These are phyloP conservation scores for Aspergillus funiculosus DNA, from an alignment of 495 filamentous ascomycete species.

Conservation along the genomic window DNA sequence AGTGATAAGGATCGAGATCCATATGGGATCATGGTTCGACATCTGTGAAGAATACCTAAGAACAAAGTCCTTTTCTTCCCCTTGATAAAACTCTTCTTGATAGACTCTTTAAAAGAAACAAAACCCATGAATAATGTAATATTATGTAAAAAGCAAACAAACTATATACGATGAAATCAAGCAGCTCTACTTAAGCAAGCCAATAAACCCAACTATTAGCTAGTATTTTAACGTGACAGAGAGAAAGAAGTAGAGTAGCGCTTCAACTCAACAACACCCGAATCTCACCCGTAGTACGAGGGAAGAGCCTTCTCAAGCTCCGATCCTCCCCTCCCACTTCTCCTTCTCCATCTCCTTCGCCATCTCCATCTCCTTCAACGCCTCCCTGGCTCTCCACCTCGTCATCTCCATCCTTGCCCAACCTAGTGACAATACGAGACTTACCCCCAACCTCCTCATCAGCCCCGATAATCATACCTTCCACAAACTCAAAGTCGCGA, in stretches of 20 bases:
- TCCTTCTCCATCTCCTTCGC: constrained; percentile 35
- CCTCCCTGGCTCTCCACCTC: constrained; percentile 22
- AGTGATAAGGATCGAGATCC: constrained; percentile 79
- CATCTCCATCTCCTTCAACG: constrained; percentile 35
- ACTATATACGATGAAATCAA: too few species aligned
- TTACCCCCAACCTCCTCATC: constrained; percentile 49
- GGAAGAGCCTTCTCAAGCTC: constrained; percentile 65
- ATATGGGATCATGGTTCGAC: constrained; percentile 59
- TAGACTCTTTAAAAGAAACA: too few species aligned
- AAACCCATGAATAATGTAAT: too few species aligned
- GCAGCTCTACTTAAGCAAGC: too few species aligned
- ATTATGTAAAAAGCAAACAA: too few species aligned
- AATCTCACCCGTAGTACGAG: constrained; percentile 79
- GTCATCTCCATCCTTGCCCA: constrained; percentile 28
- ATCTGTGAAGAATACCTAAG: too few species aligned
- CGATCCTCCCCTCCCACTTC: constrained; percentile 33
- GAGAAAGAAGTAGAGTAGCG: too few species aligned
- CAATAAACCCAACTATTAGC: too few species aligned
- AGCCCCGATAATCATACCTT: constrained; percentile 57
- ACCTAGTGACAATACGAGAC: constrained; percentile 23
- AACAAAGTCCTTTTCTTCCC: too few species aligned
- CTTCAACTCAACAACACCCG: constrained; percentile 62
- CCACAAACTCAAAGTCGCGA: constrained; percentile 83
- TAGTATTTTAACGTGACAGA: too few species aligned
- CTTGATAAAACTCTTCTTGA: too few species aligned